Evolutionary conservation across 768 basidiomycete species (phyloP).

Genomic region (Gloeostereum incarnatum): DNA sequence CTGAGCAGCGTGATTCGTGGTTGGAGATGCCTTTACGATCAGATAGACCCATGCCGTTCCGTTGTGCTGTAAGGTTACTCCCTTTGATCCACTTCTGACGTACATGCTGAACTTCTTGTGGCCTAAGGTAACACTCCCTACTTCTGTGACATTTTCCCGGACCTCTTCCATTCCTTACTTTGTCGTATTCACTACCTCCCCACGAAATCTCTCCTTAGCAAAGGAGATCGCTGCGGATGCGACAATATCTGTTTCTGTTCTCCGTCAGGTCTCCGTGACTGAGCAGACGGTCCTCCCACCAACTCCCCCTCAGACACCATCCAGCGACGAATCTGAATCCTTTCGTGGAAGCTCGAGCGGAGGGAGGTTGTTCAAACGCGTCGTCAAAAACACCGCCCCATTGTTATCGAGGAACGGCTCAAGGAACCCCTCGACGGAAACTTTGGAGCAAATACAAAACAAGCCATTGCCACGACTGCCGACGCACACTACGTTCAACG

Average conservation of each 20-base stretch:
- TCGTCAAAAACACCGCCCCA: constrained; percentile 21
- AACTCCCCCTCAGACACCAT: constrained; percentile 40
- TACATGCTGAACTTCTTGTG: constrained; percentile 2
- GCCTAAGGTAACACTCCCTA: constrained; percentile 57
- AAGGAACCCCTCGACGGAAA: constrained; percentile 13
- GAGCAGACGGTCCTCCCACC: constrained; percentile 30
- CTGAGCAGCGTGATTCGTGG: constrained; percentile 43
- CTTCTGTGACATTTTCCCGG: constrained; percentile 51
- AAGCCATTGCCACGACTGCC: constrained; percentile 36
- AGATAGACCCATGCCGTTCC: constrained; percentile 55
- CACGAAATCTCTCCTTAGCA: constrained; percentile 42
- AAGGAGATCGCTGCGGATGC: constrained; percentile 65
- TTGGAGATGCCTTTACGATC: constrained; percentile 57
- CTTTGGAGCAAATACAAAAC: no score
- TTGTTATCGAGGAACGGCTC: constrained; percentile 13
- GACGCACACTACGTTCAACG: constrained; percentile 25
- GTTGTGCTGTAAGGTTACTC: constrained; percentile 49
- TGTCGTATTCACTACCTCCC: constrained; percentile 61
- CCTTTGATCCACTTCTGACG: constrained; percentile 1
- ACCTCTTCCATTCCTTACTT: constrained; percentile 58
- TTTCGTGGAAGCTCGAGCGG: constrained; percentile 6
- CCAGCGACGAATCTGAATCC: constrained; percentile 33
- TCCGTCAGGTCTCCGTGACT: constrained; percentile 49
- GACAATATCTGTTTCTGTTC: constrained; percentile 56
- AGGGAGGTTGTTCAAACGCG: constrained; percentile 23